Conservation (phyloP, 805 yeast genomes). For the Kluyveromyces wickerhamii region DNA sequence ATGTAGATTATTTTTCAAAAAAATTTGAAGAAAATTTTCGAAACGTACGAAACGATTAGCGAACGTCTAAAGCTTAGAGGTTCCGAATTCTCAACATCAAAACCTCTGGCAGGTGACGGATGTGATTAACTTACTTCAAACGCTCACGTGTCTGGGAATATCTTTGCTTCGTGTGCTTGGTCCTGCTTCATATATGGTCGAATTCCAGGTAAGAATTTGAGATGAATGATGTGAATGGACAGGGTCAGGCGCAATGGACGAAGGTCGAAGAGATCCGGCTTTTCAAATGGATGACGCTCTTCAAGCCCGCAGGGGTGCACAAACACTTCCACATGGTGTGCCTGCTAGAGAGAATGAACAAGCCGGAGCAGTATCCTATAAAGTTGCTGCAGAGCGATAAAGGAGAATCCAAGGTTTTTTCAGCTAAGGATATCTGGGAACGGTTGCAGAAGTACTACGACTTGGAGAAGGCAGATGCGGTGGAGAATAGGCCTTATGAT, state of each 20-base stretch:
- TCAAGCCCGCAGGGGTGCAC: constrained; percentile 58
- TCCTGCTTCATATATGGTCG: no score
- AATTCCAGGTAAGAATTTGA: no score
- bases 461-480: constrained; percentile 46
- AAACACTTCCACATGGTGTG: constrained; percentile 37
- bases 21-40: background rate
- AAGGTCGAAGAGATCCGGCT: constrained; percentile 54
- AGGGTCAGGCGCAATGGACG: constrained; percentile 38
- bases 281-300: constrained; percentile 52
- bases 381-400: constrained; percentile 20
- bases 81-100: no score
- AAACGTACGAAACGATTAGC: background rate
- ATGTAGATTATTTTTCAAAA: no score
- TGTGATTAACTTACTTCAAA: no score
- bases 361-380: constrained; percentile 35
- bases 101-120: no score
- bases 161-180: no score
- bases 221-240: no score
- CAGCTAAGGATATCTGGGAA: constrained; percentile 48
- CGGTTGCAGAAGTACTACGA: constrained; percentile 49
- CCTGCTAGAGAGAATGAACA: constrained; percentile 29
- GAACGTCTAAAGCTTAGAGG: no score
- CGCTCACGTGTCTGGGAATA: no score
- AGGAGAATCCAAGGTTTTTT: constrained; percentile 27
- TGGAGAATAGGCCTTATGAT: constrained; percentile 36